Evolutionary conservation across 495 filamentous ascomycete genomes (phyloP).

Genomic region (Aspergillus sclerotiicarbonarius): DNA sequence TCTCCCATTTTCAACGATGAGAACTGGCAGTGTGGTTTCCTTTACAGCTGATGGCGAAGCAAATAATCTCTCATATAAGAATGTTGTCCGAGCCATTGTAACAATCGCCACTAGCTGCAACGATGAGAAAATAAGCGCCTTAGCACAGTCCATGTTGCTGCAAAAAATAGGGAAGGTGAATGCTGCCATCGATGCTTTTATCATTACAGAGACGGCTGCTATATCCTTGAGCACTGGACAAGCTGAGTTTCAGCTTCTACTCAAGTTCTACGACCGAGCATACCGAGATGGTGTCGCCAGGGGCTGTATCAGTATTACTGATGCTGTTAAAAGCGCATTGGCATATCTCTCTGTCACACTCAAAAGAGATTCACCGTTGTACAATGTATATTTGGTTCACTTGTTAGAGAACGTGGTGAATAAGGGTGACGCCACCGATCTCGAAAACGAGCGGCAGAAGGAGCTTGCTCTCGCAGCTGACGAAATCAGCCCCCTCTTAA

Average conservation of each 20-base stretch:
- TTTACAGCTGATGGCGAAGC: conserved; percentile 68
- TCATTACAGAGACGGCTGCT: conserved; percentile 75
- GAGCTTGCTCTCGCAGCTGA: conserved; percentile 75
- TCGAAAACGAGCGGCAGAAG: conserved; percentile 60
- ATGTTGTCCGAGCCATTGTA: conserved; percentile 85
- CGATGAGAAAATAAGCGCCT: conserved; percentile 87
- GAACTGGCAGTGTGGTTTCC: conserved; percentile 75
- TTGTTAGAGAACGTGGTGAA: conserved; percentile 85
- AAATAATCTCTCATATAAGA: conserved; percentile 71
- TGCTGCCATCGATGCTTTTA: conserved; percentile 70
- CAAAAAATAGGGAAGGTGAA: conserved; percentile 88
- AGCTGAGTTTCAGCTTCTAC: conserved; percentile 75
- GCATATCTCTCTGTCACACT: conserved; percentile 70
- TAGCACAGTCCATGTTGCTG: conserved; percentile 92
- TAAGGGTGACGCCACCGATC: conserved; percentile 69
- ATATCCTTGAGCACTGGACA: conserved; percentile 73
- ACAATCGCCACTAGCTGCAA: conserved; percentile 75
- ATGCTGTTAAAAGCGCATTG: conserved; percentile 59
- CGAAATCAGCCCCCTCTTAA: conserved; percentile 81
- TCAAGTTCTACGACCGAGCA: conserved; percentile 77
- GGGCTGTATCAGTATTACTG: conserved; percentile 48
- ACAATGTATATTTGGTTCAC: conserved; percentile 75
- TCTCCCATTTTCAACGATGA: conserved; percentile 51
- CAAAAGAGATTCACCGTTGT: conserved; percentile 63
- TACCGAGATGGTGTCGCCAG: conserved; percentile 68